Evolutionary conservation across 116 monocot genomes (phyloP), one percentile per base, ranked within the genome.

Genomic region (Posidonia oceanica): DNA sequence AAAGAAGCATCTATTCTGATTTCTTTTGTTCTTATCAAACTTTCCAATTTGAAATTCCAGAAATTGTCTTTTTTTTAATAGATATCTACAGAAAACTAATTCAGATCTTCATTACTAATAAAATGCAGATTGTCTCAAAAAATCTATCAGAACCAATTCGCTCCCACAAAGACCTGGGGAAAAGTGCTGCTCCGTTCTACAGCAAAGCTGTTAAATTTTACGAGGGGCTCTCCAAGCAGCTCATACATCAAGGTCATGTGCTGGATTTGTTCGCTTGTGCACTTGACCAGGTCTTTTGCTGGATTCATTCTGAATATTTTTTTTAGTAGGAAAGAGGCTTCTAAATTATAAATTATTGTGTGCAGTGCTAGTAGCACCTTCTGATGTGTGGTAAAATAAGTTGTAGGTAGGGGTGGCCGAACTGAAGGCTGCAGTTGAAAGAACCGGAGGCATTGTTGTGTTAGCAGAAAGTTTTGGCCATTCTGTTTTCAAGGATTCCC

Each of bases 391-490:
- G 21, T 3, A 67, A 44, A 29, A 38, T 7, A 52, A 69, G 59
- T 0, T 61, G 15, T 66, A 96, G 96, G 91, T 96, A 64, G 96
- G 96, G 7, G 68, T 96, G 61, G 88, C 96, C 52, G 96, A 96
- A 80, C 80, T 96, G 48, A 96, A 89, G 76, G 81, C 85, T 75
- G 84, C 85, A 16, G 88, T 96, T 71, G 88, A 96, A 74, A 84
- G 85, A 75, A 91, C 71, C 58, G 96, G 96, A 21, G 91, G 96
- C 72, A 91, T 96, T 68, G 83, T 89, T 74, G 91, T 96, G 37
- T 84, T 96, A 72, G 88, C 89, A 57, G 96, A 96, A 83, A 96
- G 96, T 80, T 96, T 96, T 88, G 96, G 96, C 21, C 91, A 91
- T 78, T 82, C 88, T 69, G 83, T 96, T 79, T 96, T 96, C 79